These are phyloP conservation scores for Hypsizygus ulmarius DNA, from an alignment of 1,284 basidiomycete genomes.

Conservation along the genomic window DNA sequence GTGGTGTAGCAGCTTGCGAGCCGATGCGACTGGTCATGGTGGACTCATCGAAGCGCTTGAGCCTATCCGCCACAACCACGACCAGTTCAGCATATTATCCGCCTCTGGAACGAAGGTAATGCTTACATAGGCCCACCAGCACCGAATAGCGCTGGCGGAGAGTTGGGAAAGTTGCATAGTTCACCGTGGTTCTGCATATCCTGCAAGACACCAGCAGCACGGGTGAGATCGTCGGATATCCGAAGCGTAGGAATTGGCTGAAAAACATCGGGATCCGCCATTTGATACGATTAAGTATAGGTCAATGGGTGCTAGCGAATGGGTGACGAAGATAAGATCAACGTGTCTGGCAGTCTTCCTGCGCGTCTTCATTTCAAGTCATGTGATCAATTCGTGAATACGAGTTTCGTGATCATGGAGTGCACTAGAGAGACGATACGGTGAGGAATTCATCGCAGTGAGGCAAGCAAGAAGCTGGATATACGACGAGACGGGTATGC, in stretches of 20 bases:
- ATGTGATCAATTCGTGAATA: slow-evolving; percentile 18
- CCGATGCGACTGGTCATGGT: slow-evolving; percentile 61
- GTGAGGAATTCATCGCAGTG: slow-evolving; percentile 10
- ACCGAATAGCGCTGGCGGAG: slow-evolving; percentile 44
- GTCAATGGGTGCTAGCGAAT: slow-evolving; percentile 15
- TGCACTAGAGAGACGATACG: slow-evolving; percentile 8
- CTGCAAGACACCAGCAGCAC: slow-evolving; percentile 42
- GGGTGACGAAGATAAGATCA: slow-evolving; percentile 15
- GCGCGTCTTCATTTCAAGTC: slow-evolving; percentile 3
- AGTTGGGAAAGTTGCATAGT: slow-evolving; percentile 32
- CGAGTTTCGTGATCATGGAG: slow-evolving; percentile 14
- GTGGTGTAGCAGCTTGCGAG: slow-evolving; percentile 71
- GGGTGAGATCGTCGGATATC: slow-evolving; percentile 39
- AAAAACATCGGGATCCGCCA: slow-evolving; percentile 26
- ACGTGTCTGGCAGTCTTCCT: slow-evolving; percentile 11
- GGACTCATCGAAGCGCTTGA: slow-evolving; percentile 79
- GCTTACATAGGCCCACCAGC: slow-evolving; percentile 47
- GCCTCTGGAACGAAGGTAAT: neutral
- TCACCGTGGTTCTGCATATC: slow-evolving; percentile 39
- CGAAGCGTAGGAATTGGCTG: slow-evolving; percentile 27
- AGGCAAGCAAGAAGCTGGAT: slow-evolving; percentile 17
- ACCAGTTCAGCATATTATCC: neutral
- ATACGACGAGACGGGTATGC: slow-evolving; percentile 19
- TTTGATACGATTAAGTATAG: slow-evolving; percentile 13
- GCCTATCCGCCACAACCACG: slow-evolving; percentile 38